Evolutionary conservation across 1,284 basidiomycete genomes (phyloP), one percentile per base, ranked within the genome.

Genomic region (Singerocomus inundabilis): DNA sequence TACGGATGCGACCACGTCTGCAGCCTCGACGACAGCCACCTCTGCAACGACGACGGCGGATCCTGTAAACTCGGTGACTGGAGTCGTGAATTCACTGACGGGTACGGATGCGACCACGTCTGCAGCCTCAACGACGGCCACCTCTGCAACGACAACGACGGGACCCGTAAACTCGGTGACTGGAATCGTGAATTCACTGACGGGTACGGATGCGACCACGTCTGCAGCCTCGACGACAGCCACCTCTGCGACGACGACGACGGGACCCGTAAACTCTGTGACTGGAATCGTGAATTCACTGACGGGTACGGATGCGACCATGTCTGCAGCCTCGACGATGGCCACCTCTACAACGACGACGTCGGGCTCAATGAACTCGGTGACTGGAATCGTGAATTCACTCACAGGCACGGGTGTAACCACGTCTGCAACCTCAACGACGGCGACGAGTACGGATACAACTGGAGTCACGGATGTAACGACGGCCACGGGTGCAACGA

Each of bases 331-430:
- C n/a, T n/a, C n/a, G n/a, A n/a, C n/a, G n/a, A n/a, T n/a, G n/a
- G n/a, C n/a, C n/a, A n/a, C n/a, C n/a, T n/a, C n/a, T n/a, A n/a
- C n/a, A n/a, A n/a, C n/a, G n/a, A 44, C 42, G 5, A 26, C 37
- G 5, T 25, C 46, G 21, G 36, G 21, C 21, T 12, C 21, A 26
- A 12, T 6, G 29, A 25, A 29, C n/a, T 31, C 35, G 6, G 40
- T 37, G 41, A 31, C 56, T 3, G 46, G 39, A 11, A 16, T 37
- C 5, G 18, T 46, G 6, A 37, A 30, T 16, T 30, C 44, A 15
- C 25, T 44, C 15, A 33, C 50, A 7, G 43, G 16, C 24, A 36
- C 44, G 7, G 33, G 2, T 13, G 25, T 51, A 18, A 37, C 57
- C 6, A n/a, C 42, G 0, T 15, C 51, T 9, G 6, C 38, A 4